phyloP scores from a whole-genome alignment of 1,284 basidiomycete species.

The Mrakiaceae sp. region DNA sequence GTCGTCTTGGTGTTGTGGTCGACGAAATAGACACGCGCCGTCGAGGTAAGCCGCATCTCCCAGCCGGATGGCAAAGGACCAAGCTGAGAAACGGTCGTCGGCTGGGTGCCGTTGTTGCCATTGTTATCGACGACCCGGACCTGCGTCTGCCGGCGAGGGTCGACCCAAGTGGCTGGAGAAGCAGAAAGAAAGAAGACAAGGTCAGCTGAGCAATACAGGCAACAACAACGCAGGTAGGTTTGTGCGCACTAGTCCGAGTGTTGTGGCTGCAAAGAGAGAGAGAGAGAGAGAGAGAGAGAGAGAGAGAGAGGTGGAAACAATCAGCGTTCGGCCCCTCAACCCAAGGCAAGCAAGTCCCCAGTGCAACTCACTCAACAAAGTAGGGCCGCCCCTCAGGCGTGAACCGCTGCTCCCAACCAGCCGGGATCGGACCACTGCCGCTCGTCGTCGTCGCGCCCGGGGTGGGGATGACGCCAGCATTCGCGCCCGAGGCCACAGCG shows the following conservation, averaged over 20 bases:
- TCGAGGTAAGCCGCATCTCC: slow-evolving; percentile 93
- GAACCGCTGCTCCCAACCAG: slow-evolving; percentile 96
- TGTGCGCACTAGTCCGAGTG: slow-evolving; percentile 57
- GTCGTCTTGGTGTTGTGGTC: slow-evolving; percentile 90
- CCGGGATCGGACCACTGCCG: slow-evolving; percentile 70
- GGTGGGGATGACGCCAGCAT: slow-evolving; percentile 37
- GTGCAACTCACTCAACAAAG: slow-evolving; percentile 90
- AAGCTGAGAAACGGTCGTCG: slow-evolving; percentile 73
- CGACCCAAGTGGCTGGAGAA: slow-evolving; percentile 71
- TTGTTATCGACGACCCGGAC: slow-evolving; percentile 75
- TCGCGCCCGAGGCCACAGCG: slow-evolving; percentile 20
- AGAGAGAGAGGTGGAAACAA: background rate
- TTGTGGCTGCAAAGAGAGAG: slow-evolving; percentile 46
- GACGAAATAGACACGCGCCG: slow-evolving; percentile 88
- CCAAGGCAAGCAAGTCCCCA: slow-evolving; percentile 46
- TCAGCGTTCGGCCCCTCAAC: background rate
- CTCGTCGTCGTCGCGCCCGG: slow-evolving; percentile 53
- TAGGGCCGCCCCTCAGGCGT: slow-evolving; percentile 97
- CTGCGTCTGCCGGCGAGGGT: slow-evolving; percentile 81
- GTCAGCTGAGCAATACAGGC: too few relatives aligned
- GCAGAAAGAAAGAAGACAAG: background rate
- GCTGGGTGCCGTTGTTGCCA: slow-evolving; percentile 64
- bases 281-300: background rate
- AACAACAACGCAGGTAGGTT: too few relatives aligned
- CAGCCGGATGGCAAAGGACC: slow-evolving; percentile 92